phyloP scores from a whole-genome alignment of 2,329 filamentous ascomycete genomes.

The Neoascochyta sp. region DNA sequence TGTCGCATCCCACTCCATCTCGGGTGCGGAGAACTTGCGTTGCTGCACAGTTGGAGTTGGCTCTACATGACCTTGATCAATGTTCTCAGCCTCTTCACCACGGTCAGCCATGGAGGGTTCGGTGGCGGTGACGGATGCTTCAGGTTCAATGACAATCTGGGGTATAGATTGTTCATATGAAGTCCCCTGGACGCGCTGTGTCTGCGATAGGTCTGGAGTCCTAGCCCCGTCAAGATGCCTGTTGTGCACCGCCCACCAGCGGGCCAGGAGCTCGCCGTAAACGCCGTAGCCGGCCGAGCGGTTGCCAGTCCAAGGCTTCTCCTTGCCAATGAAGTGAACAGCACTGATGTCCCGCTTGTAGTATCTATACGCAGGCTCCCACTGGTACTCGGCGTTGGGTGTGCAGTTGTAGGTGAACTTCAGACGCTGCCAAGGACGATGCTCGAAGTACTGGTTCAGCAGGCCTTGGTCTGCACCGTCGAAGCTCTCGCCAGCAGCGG shows the following conservation, averaged over 20 bases:
- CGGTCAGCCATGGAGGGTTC: conserved; percentile 45
- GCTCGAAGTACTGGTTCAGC: conserved; percentile 88
- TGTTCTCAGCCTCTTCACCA: conserved; percentile 42
- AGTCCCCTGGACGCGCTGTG: conserved; percentile 27
- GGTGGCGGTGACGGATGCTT: conserved; percentile 35
- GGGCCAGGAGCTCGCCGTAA: conserved; percentile 77
- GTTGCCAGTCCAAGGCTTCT: conserved; percentile 73
- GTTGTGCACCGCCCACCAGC: conserved; percentile 96
- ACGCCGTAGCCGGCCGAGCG: conserved; percentile 54
- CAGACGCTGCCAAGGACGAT: conserved; percentile 72
- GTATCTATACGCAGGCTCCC: conserved; percentile 89
- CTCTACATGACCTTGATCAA: conserved; percentile 42
- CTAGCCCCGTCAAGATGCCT: conserved; percentile 64
- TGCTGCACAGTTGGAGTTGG: conserved; percentile 47
- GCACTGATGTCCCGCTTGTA: conserved; percentile 86
- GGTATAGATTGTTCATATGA: too few species aligned
- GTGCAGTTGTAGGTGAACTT: conserved; percentile 98
- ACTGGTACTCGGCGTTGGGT: conserved; percentile 94
- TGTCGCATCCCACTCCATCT: conserved; percentile 60
- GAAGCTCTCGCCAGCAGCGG: conserved; percentile 84
- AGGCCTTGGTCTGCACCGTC: conserved; percentile 96
- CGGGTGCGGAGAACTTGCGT: conserved; percentile 55
- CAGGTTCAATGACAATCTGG: conserved; percentile 20
- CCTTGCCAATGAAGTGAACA: conserved; percentile 88
- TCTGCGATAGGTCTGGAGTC: too few species aligned